These are phyloP conservation scores for Linum usitatissimum DNA, from an alignment of 345 rosid species.

Conservation along the genomic window DNA sequence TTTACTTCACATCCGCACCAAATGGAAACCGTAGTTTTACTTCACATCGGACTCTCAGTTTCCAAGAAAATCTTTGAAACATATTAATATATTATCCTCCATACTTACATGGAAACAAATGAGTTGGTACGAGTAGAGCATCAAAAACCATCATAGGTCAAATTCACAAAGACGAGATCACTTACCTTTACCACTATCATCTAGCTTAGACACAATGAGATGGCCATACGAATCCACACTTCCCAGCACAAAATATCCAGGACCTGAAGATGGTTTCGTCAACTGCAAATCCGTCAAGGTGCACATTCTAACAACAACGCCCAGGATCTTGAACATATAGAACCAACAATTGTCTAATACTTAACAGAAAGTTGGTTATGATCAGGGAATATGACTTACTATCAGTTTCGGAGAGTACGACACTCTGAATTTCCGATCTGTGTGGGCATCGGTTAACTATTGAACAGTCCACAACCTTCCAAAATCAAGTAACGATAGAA, in stretches of 20 bases:
- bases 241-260: constrained; percentile 41
- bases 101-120: background rate
- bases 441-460: constrained; percentile 49
- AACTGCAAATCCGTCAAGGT: background rate
- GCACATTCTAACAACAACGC: background rate
- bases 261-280: constrained; percentile 24
- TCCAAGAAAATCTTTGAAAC: too few species aligned
- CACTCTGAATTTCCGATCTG: constrained; percentile 55
- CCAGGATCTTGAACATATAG: background rate
- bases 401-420: constrained; percentile 35
- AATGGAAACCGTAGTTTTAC: too few species aligned
- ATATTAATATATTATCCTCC: too few species aligned
- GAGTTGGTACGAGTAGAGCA: background rate
- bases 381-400: constrained; percentile 25
- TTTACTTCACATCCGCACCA: too few species aligned
- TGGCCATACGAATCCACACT: constrained; percentile 62
- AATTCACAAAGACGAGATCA: background rate
- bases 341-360: background rate
- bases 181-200: constrained; percentile 39
- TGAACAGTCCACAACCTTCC: constrained; percentile 33
- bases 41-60: too few species aligned
- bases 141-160: constrained; percentile 5
- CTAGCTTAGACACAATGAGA: constrained; percentile 51
- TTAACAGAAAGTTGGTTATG: background rate
- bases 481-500: constrained; percentile 2